Base-by-base conservation (phyloP, 257 asterid genomes). In the Nicotiana knightiana region DNA sequence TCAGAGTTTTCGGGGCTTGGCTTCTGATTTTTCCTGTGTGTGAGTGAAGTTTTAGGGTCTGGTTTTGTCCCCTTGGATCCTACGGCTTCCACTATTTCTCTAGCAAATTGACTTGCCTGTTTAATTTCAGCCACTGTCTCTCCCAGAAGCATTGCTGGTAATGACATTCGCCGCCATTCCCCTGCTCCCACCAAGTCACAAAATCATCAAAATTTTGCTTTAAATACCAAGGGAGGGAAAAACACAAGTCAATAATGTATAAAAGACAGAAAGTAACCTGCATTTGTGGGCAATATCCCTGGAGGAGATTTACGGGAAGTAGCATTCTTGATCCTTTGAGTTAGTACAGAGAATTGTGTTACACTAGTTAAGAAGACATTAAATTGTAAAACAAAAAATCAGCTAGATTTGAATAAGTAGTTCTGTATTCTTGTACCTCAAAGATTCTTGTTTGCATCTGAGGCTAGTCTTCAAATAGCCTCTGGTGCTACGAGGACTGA, bases 71-170 rank as follows among this genome's bases (percentile, higher is more conserved):
- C n/a, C 64, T 84, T 85, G 16, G 88, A 81, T 51, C 88, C 67
- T 37, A 87, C 92, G 67, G 91, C 89, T 67, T 89, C 87, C 13
- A 90, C 97, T 61, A 92, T 84, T 30, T 81, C 88, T 83, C 89
- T 88, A 5, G 97, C 98, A 76, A 93, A 93, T 83, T 90, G 91
- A 63, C 92, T 89, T 63, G 97, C 96, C 85, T 91, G 91, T 15
- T 93, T 67, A 46, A 94, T 92, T 83, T 94, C 98, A 57, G 90
- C 92, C 81, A 94, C 88, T 6, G 98, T 94, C 66, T 93, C 98
- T n/a, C 94, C 97, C 39, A 94, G 79, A 1, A 94, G 91, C 98
- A 94, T 94, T 80, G 98, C 98, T 39, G 98, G 97, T 71, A 94
- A 81, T 10, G 98, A 89, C 98, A 93, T 92, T 87, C 93, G 80